Evolutionary conservation across 192 early-diverging fungal species (phyloP).

Genomic region (Pecoramyces ruminantium): DNA sequence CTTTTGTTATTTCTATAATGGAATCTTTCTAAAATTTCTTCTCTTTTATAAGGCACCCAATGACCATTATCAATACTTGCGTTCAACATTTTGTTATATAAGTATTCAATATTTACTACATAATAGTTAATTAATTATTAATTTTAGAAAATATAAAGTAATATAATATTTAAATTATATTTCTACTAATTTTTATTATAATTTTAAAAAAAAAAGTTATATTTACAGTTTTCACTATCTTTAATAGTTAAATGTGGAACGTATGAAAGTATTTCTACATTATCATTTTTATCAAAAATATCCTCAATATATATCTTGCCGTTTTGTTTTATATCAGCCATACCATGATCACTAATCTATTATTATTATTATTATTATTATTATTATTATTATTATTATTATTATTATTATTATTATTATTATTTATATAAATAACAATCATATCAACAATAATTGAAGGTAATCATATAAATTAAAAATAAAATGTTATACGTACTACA

Average conservation of each 20-base stretch:
- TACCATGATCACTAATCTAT: conserved; percentile 76
- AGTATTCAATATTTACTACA: conserved; percentile 15
- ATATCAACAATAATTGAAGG: too few species aligned
- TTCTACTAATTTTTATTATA: too few species aligned
- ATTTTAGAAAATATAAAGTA: too few species aligned
- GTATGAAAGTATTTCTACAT: conserved; percentile 11
- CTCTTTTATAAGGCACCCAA: conserved; percentile 24
- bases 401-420: too few species aligned
- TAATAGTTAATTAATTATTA: too few species aligned
- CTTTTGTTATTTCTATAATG: conserved; percentile 52
- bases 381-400: too few species aligned
- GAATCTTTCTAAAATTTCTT: conserved; percentile 51
- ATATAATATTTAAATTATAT: too few species aligned
- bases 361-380: background rate
- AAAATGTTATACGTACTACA: conserved; percentile 14
- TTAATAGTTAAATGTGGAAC: conserved; percentile 43
- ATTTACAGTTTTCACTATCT: background rate
- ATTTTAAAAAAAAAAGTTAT: too few species aligned
- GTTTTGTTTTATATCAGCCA: conserved; percentile 32
- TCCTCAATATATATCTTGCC: conserved; percentile 61
- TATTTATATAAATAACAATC: too few species aligned
- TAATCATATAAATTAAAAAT: too few species aligned
- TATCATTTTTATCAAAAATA: conserved; percentile 30
- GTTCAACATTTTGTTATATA: conserved; percentile 30
- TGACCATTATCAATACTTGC: conserved; percentile 13